Base-by-base conservation (phyloP, 305 asterid species). In the Fraxinus baroniana region DNA sequence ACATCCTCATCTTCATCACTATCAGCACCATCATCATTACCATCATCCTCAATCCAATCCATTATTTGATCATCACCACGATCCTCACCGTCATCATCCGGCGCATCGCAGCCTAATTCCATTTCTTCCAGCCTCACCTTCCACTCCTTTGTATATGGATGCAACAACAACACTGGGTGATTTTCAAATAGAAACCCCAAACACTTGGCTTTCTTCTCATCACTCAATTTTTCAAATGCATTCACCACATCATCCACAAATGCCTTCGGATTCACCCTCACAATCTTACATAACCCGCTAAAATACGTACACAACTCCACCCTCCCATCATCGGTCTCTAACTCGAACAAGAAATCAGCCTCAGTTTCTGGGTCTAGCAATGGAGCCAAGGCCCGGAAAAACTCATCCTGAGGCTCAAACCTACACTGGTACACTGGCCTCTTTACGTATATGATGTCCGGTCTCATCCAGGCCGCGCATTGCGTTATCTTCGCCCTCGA, bases 391-490 rank as follows among this genome's bases (percentile, higher is more conserved):
- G 92, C 88, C 35, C 77, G 84, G 35, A 95, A 94, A 46, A 95
- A 95, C n/a, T 89, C 92, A 10, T 90, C 96, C 80, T 94, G 99
- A 73, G 96, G 94, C 86, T 95, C 99, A 44, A 94, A 95, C 81
- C 98, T 88, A 83, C 98, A 93, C 35, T 95, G 99, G 76, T 91
- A 95, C n/a, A 95, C 98, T 0, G 99, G 99, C 74, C 96, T 92
- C 78, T 90, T 91, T 15, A 95, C 98, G n/a, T 94, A 95, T 36
- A 94, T 77, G 22, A 95, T 94, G 84, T 95, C 98, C 0, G 98
- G 98, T 87, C 98, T 95, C 97, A 92, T 91, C 98, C 97, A 95
- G n/a, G 98, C 95, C 0, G 98, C 98, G 77, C 98, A 95, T 44
- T 93, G 94, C 0, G 98, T 93, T 64, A 95, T 91, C 91, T 85